Evolutionary conservation across 176 grass and related monocot species (phyloP), one percentile per base, ranked within the genome.

Genomic region (Sorghum bicolor): DNA sequence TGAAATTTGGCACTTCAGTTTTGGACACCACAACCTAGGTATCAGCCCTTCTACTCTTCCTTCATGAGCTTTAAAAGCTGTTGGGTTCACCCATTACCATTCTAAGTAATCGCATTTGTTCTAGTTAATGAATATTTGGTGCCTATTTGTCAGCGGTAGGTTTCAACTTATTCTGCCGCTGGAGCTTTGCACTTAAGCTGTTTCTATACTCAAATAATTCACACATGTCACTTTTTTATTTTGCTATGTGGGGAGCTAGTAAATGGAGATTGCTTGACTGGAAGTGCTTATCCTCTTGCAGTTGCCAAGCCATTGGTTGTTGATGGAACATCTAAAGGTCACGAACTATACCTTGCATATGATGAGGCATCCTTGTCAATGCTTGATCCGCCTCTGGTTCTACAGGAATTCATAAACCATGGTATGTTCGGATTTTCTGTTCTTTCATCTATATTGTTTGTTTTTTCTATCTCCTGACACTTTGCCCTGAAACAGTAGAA

Each of bases 391-490:
- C 93, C 93, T 22, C 82, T 95, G 79, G 90, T 95, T 74, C 87
- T 95, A 28, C 93, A 95, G 81, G 90, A 95, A 88, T 95, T 95
- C 66, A 83, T 95, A 43, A 92, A 90, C 69, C 93, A 95, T 86
- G 93, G 93, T 95, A 84, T 17, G 15, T 80, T 50, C 22, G 16
- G 15, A 20, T 78, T 65, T 41, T 80, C 32, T 79, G 5, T 43
- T n/a, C n/a, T 63, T 72, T 17, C 37, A 44, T 28, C 45, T 80
- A 60, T 79, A 25, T 32, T 19, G 39, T 38, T 72, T 34, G 4
- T 26, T 28, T 16, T 30, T 83, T 63, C 12, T 10, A 12, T 61
- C 55, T 64, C 41, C 64, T 75, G 20, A 70, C 41, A 66, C 37
- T 66, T 83, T 63, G 16, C 2, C 22, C 30, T 38, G 33, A 5